Conservation (phyloP, 345 rosid species). For the Sisymbrium irio region DNA sequence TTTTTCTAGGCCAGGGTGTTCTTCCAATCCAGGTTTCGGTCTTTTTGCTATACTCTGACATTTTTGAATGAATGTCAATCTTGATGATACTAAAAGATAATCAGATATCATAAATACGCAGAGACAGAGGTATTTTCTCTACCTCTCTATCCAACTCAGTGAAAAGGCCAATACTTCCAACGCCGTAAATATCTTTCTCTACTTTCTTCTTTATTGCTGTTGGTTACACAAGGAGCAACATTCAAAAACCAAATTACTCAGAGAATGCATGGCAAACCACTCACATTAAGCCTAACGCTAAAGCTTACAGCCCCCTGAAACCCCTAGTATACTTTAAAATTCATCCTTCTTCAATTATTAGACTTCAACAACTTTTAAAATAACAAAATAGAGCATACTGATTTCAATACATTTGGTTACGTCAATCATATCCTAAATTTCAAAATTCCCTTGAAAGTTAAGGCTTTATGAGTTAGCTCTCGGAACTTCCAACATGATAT, state of each 20-base stretch:
- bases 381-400: not conserved
- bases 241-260: constrained; percentile 8
- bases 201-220: constrained; percentile 77
- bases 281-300: constrained; percentile 9
- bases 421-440: not conserved
- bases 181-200: constrained; percentile 79
- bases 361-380: not conserved
- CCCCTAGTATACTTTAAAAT: not conserved
- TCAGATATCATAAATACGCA: constrained; percentile 4
- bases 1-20: constrained; percentile 70
- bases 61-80: not conserved
- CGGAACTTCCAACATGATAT: not conserved
- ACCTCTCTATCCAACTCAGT: constrained; percentile 71
- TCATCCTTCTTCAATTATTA: not conserved
- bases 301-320: not conserved
- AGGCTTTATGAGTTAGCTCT: not conserved
- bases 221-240: constrained; percentile 20
- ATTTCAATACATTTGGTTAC: not conserved
- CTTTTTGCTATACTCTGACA: constrained; percentile 63
- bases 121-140: constrained; percentile 7
- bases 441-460: not conserved
- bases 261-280: not conserved
- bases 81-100: not conserved
- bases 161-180: constrained; percentile 60
- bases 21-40: constrained; percentile 67